Base-by-base conservation (phyloP, 805 yeast species). In the Starmerella geochares region DNA sequence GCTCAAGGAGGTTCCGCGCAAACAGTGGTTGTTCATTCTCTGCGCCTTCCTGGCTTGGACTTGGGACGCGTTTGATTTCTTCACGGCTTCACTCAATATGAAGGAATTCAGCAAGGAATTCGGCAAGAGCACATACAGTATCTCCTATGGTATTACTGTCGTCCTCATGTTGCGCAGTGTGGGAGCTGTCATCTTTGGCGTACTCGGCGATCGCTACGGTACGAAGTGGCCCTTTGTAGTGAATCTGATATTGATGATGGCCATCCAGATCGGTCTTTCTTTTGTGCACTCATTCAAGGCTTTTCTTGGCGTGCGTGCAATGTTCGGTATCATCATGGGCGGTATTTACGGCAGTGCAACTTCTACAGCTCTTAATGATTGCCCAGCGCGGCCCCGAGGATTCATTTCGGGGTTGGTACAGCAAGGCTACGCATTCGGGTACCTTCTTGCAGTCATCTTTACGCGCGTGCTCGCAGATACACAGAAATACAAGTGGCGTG, bases 361-460 rank as follows among this genome's bases (percentile, higher is more conserved):
- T 23, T 81, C 83, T 9, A 77, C 80, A 5, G 79, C 86, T 7
- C 69, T 82, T 28, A 84, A 80, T 56, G 83, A 80, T 58, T 72
- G 78, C 45, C 86, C 86, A 1, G 62, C 62, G 2, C 68, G 65
- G 25, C 77, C 85, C 13, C 72, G 83, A 58, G 82, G 83, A 35
- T 65, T 79, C 40, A 62, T 82, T 24, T 75, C 81, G 16, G 87
- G 87, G 44, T 64, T 83, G 37, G 76, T 86, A 62, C 94, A 85
- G 65, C 83, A 84, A 63, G 94, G 94, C 53, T 86, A 81, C 56
- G 81, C 83, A 10, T 70, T 81, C 54, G 88, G 87, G 13, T 80
- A 79, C 59, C 71, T 81, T 47, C 67, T 80, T 23, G 83, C 79
- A 1, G 81, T 77, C 27, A 67, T 78, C n/a, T 81, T 81, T 67